Percentiles rank a stretch among this genome's conserved stretches.
These are phyloP conservation scores for Myxozyma lipomycoides DNA, from an alignment of 805 yeast species.

Conservation along the genomic window DNA sequence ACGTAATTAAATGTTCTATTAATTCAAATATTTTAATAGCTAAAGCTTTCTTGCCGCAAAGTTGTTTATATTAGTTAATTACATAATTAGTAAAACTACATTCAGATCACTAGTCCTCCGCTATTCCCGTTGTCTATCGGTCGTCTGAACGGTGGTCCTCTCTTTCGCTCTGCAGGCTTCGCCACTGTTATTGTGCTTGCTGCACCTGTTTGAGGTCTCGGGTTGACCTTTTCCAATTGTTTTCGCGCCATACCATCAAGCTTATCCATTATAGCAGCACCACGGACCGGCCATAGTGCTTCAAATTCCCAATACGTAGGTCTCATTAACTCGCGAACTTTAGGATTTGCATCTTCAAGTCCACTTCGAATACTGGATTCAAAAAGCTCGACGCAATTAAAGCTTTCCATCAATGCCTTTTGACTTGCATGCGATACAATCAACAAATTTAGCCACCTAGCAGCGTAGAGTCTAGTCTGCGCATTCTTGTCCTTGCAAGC, in stretches of 20 bases:
- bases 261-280: constrained; percentile 40
- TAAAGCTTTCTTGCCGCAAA: too few relatives aligned
- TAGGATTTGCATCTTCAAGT: constrained; percentile 72
- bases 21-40: too few relatives aligned
- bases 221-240: constrained; percentile 60
- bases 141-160: not conserved
- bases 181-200: not conserved
- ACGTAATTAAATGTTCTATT: too few relatives aligned
- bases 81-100: too few relatives aligned
- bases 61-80: too few relatives aligned
- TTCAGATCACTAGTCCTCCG: too few relatives aligned
- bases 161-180: not conserved
- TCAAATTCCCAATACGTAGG: constrained; percentile 67
- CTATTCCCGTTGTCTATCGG: too few relatives aligned
- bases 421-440: constrained; percentile 49
- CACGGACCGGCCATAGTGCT: constrained; percentile 51
- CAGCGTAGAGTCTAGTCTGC: constrained; percentile 65
- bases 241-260: constrained; percentile 49
- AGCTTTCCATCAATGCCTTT: constrained; percentile 34
- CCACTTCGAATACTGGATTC: constrained; percentile 56
- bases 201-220: constrained; percentile 31
- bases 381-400: constrained; percentile 43
- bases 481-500: constrained; percentile 66
- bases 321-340: constrained; percentile 73
- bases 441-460: constrained; percentile 64